phyloP scores from a whole-genome alignment of 1,284 basidiomycete genomes.

The Sporisorium iseilematis-ciliati region DNA sequence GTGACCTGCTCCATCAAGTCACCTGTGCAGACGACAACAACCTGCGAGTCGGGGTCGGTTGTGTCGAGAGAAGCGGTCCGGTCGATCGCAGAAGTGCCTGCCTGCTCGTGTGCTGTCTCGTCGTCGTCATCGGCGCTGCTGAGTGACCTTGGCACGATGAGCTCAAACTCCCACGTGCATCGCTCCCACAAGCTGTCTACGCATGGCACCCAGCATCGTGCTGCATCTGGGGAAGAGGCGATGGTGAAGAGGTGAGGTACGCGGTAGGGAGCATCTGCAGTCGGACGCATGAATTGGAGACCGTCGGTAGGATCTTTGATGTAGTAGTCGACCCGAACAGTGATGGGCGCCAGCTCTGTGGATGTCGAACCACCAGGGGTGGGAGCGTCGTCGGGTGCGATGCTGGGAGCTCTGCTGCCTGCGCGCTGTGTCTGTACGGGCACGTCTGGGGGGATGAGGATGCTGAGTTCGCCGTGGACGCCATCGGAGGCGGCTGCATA shows the following conservation, averaged over 20 bases:
- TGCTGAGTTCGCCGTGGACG: constrained; percentile 92
- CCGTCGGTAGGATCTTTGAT: constrained; percentile 84
- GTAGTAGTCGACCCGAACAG: constrained; percentile 82
- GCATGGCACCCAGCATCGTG: constrained; percentile 97
- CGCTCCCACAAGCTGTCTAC: constrained; percentile 95
- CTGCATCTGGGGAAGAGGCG: constrained; percentile 87
- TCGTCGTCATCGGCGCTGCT: constrained; percentile 65
- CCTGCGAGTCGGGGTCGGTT: constrained; percentile 69
- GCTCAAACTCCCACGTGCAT: constrained; percentile 98
- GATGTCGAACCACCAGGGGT: constrained; percentile 45
- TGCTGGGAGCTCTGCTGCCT: constrained; percentile 34
- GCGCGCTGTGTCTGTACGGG: constrained; percentile 32
- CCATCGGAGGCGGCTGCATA: constrained; percentile 90
- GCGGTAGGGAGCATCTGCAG: constrained; percentile 84
- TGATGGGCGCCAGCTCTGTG: constrained; percentile 81
- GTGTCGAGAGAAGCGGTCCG: constrained; percentile 13
- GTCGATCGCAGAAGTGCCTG: constrained; percentile 13
- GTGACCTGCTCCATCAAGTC: constrained; percentile 76
- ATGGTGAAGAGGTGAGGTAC: constrained; percentile 88
- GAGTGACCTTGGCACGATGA: constrained; percentile 82
- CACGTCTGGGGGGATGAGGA: constrained; percentile 82
- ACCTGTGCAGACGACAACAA: constrained; percentile 89
- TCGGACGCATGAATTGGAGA: constrained; percentile 85
- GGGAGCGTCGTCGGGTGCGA: constrained; percentile 32
- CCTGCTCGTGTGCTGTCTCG: constrained; percentile 7